phyloP scores from a whole-genome alignment of 371 early-diverging fungal genomes.

The Blakeslea trispora region DNA sequence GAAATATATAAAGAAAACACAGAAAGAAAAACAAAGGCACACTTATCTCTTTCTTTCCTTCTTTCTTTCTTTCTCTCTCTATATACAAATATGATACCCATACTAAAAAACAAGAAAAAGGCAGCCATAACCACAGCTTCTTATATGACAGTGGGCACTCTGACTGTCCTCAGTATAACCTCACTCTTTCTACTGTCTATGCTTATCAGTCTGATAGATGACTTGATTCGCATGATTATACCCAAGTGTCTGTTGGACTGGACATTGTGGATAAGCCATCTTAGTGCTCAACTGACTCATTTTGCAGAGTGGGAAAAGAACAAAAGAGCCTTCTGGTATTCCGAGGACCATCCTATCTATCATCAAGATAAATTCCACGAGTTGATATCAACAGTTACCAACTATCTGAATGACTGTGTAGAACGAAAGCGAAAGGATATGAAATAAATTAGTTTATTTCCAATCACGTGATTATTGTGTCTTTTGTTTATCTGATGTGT shows the following conservation, averaged over 20 bases:
- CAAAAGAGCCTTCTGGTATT: constrained; percentile 35
- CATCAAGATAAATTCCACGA: constrained; percentile 34
- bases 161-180: constrained; percentile 18
- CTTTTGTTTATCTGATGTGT: background rate
- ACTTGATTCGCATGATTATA: constrained; percentile 23
- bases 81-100: background rate
- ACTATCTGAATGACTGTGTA: constrained; percentile 29
- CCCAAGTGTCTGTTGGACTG: constrained; percentile 31
- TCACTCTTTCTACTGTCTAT: constrained; percentile 33
- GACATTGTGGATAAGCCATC: constrained; percentile 18
- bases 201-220: constrained; percentile 31
- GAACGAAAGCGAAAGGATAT: constrained; percentile 5
- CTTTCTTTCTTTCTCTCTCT: constrained; percentile 7
- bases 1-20: no score
- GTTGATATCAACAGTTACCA: constrained; percentile 24
- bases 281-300: constrained; percentile 31
- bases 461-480: constrained; percentile 1
- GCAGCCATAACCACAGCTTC: constrained; percentile 15
- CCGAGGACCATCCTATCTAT: constrained; percentile 19
- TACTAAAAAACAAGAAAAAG: background rate
- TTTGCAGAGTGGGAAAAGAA: constrained; percentile 44
- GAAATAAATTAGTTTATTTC: background rate
- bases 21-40: background rate
- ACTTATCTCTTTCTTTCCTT: constrained; percentile 7
- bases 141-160: constrained; percentile 23